These are phyloP conservation scores for Hysterium pulicare DNA, from an alignment of 2,329 filamentous ascomycete genomes.

Conservation along the genomic window DNA sequence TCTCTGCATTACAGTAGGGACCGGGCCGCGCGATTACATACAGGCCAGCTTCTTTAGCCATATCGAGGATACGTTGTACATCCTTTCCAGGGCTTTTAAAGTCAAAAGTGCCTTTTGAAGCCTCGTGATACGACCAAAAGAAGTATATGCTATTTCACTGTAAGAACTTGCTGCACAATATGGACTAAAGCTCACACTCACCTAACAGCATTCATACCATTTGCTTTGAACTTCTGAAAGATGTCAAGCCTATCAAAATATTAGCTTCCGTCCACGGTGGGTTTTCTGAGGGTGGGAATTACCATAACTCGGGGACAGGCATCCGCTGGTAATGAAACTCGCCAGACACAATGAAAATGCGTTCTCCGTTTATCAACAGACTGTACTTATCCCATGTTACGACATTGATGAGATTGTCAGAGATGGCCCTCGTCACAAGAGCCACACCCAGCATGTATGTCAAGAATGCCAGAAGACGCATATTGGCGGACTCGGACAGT, in stretches of 20 bases:
- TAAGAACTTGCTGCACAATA: background rate
- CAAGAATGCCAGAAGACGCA: background rate
- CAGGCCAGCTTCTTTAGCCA: conserved; percentile 51
- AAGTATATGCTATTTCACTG: conserved; percentile 42
- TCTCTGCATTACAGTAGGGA: conserved; percentile 53
- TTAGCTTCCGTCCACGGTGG: conserved; percentile 13
- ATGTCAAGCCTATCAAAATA: conserved; percentile 41
- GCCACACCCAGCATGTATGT: background rate
- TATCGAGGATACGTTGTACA: conserved; percentile 49
- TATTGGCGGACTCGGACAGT: background rate
- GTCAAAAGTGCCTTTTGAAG: conserved; percentile 45
- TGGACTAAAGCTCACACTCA: conserved; percentile 12
- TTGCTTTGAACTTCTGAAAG: conserved; percentile 53
- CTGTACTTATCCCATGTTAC: conserved; percentile 55
- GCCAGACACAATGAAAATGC: conserved; percentile 48
- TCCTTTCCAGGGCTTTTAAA: conserved; percentile 52
- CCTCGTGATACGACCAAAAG: conserved; percentile 51
- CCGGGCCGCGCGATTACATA: conserved; percentile 52
- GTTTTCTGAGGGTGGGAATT: background rate
- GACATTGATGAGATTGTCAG: conserved; percentile 9
- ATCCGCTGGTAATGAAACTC: conserved; percentile 55
- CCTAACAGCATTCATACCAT: conserved; percentile 52
- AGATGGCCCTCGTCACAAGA: background rate
- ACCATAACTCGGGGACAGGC: conserved; percentile 54
- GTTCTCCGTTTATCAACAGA: conserved; percentile 48